Evolutionary conservation across 2,329 filamentous ascomycete genomes (phyloP).

Genomic region (Fusarium subtropicale): DNA sequence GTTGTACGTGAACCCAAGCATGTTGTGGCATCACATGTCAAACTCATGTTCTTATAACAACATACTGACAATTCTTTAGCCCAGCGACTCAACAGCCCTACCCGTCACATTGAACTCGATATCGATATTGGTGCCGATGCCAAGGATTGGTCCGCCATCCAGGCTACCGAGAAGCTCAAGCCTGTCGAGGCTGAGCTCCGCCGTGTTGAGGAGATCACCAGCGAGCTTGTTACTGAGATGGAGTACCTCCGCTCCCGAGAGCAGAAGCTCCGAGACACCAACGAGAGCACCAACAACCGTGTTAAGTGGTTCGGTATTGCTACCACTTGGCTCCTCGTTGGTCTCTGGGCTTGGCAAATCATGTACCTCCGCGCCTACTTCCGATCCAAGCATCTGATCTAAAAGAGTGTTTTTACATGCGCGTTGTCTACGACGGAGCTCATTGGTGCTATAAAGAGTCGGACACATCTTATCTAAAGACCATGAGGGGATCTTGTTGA

Average conservation of each 20-base stretch:
- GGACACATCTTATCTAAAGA: slow-evolving; percentile 15
- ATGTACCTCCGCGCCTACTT: slow-evolving; percentile 98
- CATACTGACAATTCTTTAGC: slow-evolving; percentile 36
- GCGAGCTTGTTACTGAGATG: slow-evolving; percentile 93
- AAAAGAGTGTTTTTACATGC: slow-evolving; percentile 39
- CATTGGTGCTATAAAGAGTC: slow-evolving; percentile 17
- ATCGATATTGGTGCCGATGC: slow-evolving; percentile 97
- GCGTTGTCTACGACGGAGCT: slow-evolving; percentile 19
- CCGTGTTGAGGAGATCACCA: slow-evolving; percentile 89
- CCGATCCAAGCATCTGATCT: slow-evolving; percentile 66
- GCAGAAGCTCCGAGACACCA: slow-evolving; percentile 96
- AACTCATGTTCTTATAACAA: not conserved
- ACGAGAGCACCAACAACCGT: slow-evolving; percentile 98
- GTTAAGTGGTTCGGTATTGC: slow-evolving; percentile 99
- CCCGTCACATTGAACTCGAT: slow-evolving; percentile 86
- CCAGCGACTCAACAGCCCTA: slow-evolving; percentile 55
- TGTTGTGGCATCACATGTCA: slow-evolving; percentile 20
- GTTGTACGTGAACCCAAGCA: slow-evolving; percentile 64
- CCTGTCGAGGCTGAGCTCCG: slow-evolving; percentile 95
- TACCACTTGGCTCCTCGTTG: slow-evolving; percentile 91
- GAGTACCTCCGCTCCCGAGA: slow-evolving; percentile 91
- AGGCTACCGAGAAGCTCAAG: slow-evolving; percentile 97
- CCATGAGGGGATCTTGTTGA: slow-evolving; percentile 6
- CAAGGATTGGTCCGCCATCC: slow-evolving; percentile 97
- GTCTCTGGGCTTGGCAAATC: slow-evolving; percentile 95